A percentile compares a stretch with the other conserved stretches of the same genome.
phyloP scores from a whole-genome alignment of 129 eudicot genomes.

The Helichrysum umbraculigerum region DNA sequence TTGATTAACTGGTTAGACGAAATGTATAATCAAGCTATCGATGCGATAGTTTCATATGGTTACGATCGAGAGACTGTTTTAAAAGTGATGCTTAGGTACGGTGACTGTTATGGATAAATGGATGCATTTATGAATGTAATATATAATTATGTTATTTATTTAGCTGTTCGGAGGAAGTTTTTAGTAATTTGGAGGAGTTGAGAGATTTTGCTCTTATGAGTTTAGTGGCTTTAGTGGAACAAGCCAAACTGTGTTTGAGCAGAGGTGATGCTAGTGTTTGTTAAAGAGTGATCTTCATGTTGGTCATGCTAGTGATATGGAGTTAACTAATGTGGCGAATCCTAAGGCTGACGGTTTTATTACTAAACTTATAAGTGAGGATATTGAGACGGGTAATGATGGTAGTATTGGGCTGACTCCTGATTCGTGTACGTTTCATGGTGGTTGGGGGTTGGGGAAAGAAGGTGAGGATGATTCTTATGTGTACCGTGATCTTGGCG shows the following conservation, averaged over 20 bases:
- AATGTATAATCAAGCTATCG: background rate
- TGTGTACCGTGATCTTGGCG: background rate
- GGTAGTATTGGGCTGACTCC: background rate
- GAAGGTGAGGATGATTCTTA: background rate
- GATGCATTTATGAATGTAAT: background rate
- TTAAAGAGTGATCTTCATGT: slow-evolving; percentile 73
- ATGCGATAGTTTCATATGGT: background rate
- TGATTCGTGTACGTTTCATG: slow-evolving; percentile 6
- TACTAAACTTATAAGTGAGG: too few species aligned
- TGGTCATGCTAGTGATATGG: slow-evolving; percentile 62
- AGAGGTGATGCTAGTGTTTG: slow-evolving; percentile 75
- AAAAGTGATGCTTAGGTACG: background rate
- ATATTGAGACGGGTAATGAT: background rate
- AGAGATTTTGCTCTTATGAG: background rate
- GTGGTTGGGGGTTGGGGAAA: slow-evolving; percentile 13
- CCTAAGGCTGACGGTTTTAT: background rate
- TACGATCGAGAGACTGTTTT: background rate
- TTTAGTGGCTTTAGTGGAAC: slow-evolving; percentile 56
- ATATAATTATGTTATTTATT: background rate
- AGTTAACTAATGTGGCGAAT: slow-evolving; percentile 14
- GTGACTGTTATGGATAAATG: background rate
- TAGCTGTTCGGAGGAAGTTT: background rate
- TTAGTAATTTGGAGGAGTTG: background rate
- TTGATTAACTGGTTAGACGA: background rate
- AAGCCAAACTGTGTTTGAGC: too few species aligned